phyloP scores from a whole-genome alignment of 441 rosid species.

The Adansonia grandidieri region DNA sequence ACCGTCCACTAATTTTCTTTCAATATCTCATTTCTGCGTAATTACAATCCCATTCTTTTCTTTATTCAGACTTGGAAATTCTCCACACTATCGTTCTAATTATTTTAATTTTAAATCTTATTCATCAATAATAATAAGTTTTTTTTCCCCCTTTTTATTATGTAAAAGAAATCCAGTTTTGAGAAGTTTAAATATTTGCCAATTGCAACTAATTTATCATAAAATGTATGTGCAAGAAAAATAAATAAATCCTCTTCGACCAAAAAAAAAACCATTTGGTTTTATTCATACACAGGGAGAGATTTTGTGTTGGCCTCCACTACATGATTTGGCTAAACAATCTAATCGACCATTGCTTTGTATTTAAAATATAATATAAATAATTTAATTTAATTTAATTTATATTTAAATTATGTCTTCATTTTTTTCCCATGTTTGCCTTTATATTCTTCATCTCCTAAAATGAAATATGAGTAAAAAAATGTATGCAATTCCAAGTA shows the following conservation, averaged over 20 bases:
- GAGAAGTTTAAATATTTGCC: background rate
- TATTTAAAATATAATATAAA: too few species aligned
- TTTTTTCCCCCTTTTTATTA: background rate
- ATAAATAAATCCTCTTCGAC: background rate
- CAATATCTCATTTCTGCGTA: background rate
- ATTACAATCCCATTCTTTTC: background rate
- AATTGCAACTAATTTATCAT: background rate
- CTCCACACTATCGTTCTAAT: too few species aligned
- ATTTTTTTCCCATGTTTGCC: too few species aligned
- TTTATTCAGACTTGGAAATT: too few species aligned
- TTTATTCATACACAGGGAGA: background rate
- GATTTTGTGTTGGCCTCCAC: conserved; percentile 14
- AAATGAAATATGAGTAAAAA: too few species aligned
- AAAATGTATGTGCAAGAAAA: background rate
- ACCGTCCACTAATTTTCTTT: too few species aligned
- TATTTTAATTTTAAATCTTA: too few species aligned
- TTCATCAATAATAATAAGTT: too few species aligned
- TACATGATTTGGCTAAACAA: background rate
- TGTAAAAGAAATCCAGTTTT: background rate
- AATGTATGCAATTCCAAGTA: too few species aligned
- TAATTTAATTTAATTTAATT: too few species aligned
- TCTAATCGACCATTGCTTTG: background rate
- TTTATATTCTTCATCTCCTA: too few species aligned
- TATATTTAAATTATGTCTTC: too few species aligned
- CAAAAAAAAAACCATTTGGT: background rate